Evolutionary conservation across 1,284 basidiomycete species (phyloP), one percentile per base, ranked within the genome.

Genomic region (Fomes fomentarius): DNA sequence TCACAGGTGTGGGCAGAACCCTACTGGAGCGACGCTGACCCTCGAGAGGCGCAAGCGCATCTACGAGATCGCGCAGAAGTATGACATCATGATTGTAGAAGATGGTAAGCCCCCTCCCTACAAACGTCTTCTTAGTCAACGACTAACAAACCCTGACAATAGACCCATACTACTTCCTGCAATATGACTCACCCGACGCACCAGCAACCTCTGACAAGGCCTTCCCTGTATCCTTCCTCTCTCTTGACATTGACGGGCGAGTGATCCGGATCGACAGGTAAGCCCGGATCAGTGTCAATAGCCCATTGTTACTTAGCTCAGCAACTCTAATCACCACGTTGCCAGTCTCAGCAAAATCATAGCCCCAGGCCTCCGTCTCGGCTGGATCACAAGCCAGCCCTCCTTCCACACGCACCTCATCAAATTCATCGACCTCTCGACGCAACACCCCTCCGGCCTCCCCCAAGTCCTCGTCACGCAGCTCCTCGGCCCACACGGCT

Each of bases 21-120:
- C 77, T 0, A 76, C 76, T 0, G 77, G 76, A 0, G 67, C 70
- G 7, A 73, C 74, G 8, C 62, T 74, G 28, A 69, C 65, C 33
- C 30, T 65, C 0, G 71, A 73, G 47, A 64, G 76, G 22, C 69
- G 76, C 26, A 66, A 68, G 50, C 61, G 66, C 39, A 74, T 78
- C 39, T 79, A 78, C 60, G 66, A 54, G n/a, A 67, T 79, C 10
- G 67, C 70, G 0, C 71, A 71, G 45, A 69, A 69, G 38, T 74
- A 72, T 57, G 76, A 79, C 56, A 33, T 79, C 12, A 68, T 78
- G 39, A 76, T 77, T 60, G 68, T 72, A 24, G 75, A 75, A 50
- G 70, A 71, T 50, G 71, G 73, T 67, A 35, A 43, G 61, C 39
- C 1, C 25, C 25, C 3, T 26, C n/a, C n/a, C n/a, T n/a, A n/a